phyloP scores from a whole-genome alignment of 805 yeast species.

The Metschnikowia amazonensis region DNA sequence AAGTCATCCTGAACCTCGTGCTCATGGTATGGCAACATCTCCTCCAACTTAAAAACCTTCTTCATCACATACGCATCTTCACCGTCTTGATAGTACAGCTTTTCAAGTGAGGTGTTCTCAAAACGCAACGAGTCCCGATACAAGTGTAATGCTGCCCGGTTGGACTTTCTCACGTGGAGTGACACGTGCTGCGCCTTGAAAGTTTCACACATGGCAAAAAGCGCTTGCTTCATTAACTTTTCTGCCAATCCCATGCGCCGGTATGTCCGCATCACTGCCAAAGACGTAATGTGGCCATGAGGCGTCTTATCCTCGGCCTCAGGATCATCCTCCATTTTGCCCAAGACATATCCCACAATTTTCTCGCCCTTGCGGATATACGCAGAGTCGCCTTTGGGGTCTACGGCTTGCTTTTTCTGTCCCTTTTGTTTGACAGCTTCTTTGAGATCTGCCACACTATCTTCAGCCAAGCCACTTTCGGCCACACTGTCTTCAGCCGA shows the following conservation, averaged over 20 bases:
- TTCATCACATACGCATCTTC: conserved; percentile 98
- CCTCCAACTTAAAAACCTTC: conserved; percentile 58
- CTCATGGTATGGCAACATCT: conserved; percentile 55
- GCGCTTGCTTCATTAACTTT: conserved; percentile 78
- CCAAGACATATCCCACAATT: conserved; percentile 92
- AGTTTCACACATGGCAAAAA: conserved; percentile 76
- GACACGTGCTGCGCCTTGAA: conserved; percentile 82
- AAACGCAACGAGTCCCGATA: conserved; percentile 82
- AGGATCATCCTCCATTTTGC: conserved; percentile 95
- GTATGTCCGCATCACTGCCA: conserved; percentile 93
- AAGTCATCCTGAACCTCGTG: conserved; percentile 50
- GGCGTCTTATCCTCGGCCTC: conserved; percentile 67
- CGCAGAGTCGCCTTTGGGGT: conserved; percentile 58
- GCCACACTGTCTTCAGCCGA: background rate
- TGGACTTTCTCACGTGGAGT: conserved; percentile 89
- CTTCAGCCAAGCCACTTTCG: too few relatives aligned
- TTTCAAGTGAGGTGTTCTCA: conserved; percentile 77
- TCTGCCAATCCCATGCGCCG: conserved; percentile 95
- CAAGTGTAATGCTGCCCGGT: conserved; percentile 89
- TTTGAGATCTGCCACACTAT: background rate
- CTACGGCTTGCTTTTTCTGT: conserved; percentile 17
- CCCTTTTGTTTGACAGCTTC: background rate
- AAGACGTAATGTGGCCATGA: conserved; percentile 91
- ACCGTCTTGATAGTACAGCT: conserved; percentile 91
- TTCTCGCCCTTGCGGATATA: conserved; percentile 68